Evolutionary conservation across 352 stramenopile genomes (phyloP).

Genomic region (Pythium grandisporangium): DNA sequence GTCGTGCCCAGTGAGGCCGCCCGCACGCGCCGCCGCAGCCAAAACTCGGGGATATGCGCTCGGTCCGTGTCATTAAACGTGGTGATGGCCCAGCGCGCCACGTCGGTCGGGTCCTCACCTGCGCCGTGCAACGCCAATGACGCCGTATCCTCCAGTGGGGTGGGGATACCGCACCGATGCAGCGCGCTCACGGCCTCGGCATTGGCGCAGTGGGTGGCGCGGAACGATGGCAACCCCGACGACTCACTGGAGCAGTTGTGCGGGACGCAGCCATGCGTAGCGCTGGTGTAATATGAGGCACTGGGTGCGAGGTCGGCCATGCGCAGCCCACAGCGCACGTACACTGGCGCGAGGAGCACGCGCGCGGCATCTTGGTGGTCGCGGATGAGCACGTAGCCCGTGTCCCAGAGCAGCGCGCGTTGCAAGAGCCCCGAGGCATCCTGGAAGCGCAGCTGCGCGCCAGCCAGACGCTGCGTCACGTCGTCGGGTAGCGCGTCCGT

Average conservation of each 20-base stretch:
- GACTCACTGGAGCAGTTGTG: conserved; percentile 7
- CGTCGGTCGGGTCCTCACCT: too few relatives aligned
- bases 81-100: conserved; percentile 17
- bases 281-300: conserved; percentile 7
- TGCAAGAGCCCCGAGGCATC: conserved; percentile 10
- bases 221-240: conserved; percentile 6
- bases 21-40: conserved; percentile 6
- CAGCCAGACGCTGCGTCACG: conserved; percentile 1
- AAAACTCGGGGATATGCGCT: neutral
- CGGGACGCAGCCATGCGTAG: conserved; percentile 8
- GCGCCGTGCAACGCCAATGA: too few relatives aligned
- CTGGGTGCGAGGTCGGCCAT: conserved; percentile 8
- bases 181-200: conserved; percentile 1
- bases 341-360: conserved; percentile 13
- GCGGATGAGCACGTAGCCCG: conserved; percentile 5
- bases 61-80: conserved; percentile 2
- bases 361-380: neutral
- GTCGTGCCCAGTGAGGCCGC: conserved; percentile 3
- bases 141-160: too few relatives aligned
- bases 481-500: neutral
- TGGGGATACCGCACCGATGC: conserved; percentile 8
- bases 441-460: conserved; percentile 4
- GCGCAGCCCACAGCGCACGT: conserved; percentile 14
- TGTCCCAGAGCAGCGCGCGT: conserved; percentile 17
- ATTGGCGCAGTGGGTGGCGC: conserved; percentile 1